phyloP scores from a whole-genome alignment of 495 filamentous ascomycete species.

The Neurospora discreta region DNA sequence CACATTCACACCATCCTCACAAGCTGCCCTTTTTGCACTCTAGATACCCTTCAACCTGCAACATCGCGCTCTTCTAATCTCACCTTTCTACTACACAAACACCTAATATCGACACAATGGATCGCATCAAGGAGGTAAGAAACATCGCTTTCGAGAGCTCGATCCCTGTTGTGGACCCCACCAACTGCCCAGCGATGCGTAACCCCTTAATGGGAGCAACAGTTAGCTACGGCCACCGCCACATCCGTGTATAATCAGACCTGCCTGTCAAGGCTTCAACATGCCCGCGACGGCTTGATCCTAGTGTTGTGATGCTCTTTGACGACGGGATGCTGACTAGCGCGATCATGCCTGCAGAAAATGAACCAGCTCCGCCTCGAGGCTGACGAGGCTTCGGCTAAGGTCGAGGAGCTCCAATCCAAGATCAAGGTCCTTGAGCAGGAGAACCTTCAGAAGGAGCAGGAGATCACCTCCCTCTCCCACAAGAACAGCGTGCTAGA shows the following conservation, averaged over 20 bases:
- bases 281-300: background rate
- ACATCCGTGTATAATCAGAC: background rate
- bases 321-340: constrained; percentile 12
- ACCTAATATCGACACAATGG: constrained; percentile 35
- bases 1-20: constrained; percentile 11
- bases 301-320: background rate
- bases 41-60: background rate
- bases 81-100: constrained; percentile 2
- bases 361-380: constrained; percentile 87
- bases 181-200: constrained; percentile 19
- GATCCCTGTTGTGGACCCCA: constrained; percentile 30
- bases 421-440: constrained; percentile 87
- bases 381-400: constrained; percentile 66
- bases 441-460: constrained; percentile 91
- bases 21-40: background rate
- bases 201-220: constrained; percentile 1
- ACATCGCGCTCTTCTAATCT: constrained; percentile 7
- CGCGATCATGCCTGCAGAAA: constrained; percentile 46
- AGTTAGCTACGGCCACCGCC: background rate
- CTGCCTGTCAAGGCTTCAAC: background rate
- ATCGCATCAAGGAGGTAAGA: constrained; percentile 73
- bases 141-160: constrained; percentile 15
- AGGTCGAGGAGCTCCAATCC: constrained; percentile 75
- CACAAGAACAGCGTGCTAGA: constrained; percentile 91
- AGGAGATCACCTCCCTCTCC: constrained; percentile 88